These are phyloP conservation scores for Lepraria neglecta DNA, from an alignment of 495 filamentous ascomycete genomes.

Conservation along the genomic window DNA sequence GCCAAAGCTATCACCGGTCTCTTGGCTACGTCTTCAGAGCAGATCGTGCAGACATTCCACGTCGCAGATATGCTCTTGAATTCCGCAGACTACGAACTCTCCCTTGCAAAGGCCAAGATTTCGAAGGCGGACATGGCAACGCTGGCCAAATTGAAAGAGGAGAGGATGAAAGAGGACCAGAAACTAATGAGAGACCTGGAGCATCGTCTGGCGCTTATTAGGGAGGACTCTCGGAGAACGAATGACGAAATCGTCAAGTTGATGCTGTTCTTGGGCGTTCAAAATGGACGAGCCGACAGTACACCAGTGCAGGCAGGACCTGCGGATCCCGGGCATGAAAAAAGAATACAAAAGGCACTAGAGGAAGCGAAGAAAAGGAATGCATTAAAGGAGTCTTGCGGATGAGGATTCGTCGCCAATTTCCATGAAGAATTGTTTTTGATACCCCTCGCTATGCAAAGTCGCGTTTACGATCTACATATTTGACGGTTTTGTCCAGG, in stretches of 20 bases:
- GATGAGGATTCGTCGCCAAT: constrained; percentile 6
- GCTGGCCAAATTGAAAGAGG: constrained; percentile 41
- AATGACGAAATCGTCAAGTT: constrained; percentile 31
- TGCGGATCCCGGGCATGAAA: constrained; percentile 38
- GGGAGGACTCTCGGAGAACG: constrained; percentile 27
- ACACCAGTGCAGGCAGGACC: constrained; percentile 23
- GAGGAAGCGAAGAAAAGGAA: constrained; percentile 48
- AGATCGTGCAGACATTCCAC: constrained; percentile 45
- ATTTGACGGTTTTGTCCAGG: not conserved
- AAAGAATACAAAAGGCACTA: constrained; percentile 43
- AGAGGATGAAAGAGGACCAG: constrained; percentile 48
- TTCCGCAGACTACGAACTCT: constrained; percentile 48
- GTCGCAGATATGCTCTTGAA: constrained; percentile 46
- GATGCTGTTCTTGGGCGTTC: constrained; percentile 37
- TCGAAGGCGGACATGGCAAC: constrained; percentile 40
- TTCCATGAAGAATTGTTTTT: not conserved
- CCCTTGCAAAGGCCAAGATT: constrained; percentile 47
- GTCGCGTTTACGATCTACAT: constrained; percentile 1
- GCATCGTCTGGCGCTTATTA: constrained; percentile 38
- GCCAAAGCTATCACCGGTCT: constrained; percentile 41
- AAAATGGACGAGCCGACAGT: constrained; percentile 38
- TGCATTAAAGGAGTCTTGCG: constrained; percentile 33
- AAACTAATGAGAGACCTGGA: constrained; percentile 43
- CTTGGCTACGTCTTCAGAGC: constrained; percentile 43
- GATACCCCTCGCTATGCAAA: constrained; percentile 13